Conservation (phyloP, 2,329 filamentous ascomycete genomes). For the Cladosporium cucumerinum region DNA sequence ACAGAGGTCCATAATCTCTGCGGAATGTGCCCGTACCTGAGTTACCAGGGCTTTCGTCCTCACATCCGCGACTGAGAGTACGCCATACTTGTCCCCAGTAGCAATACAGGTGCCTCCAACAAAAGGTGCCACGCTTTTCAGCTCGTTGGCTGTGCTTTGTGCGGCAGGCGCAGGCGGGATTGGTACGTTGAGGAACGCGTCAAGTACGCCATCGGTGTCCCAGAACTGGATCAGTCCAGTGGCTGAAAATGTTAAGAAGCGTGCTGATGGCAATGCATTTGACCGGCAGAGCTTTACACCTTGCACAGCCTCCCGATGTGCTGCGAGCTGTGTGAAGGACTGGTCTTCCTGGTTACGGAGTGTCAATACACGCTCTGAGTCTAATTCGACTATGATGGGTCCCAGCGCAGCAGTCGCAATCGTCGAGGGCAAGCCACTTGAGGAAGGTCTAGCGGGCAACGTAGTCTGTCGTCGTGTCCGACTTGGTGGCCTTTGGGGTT, state of each 20-base stretch:
- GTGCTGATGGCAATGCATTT: slow-evolving; percentile 59
- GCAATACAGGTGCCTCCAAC: slow-evolving; percentile 64
- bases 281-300: slow-evolving; percentile 67
- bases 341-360: slow-evolving; percentile 18
- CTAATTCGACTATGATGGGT: slow-evolving; percentile 31
- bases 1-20: slow-evolving; percentile 78
- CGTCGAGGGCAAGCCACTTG: slow-evolving; percentile 25
- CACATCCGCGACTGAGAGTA: slow-evolving; percentile 60
- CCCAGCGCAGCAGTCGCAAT: slow-evolving; percentile 39
- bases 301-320: slow-evolving; percentile 58
- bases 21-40: slow-evolving; percentile 79
- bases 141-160: slow-evolving; percentile 46
- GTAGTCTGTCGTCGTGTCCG: slow-evolving; percentile 21
- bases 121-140: slow-evolving; percentile 58
- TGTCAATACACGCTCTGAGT: slow-evolving; percentile 23
- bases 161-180: slow-evolving; percentile 38
- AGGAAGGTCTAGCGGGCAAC: slow-evolving; percentile 19
- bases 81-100: slow-evolving; percentile 83
- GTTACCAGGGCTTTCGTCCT: slow-evolving; percentile 60
- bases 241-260: slow-evolving; percentile 86
- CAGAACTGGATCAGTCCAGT: slow-evolving; percentile 80
- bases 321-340: slow-evolving; percentile 43
- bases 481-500: slow-evolving; percentile 16
- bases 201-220: slow-evolving; percentile 68
- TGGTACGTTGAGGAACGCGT: slow-evolving; percentile 61